Evolutionary conservation across 768 basidiomycete genomes (phyloP).

Genomic region (Phlebiopsis gigantea): DNA sequence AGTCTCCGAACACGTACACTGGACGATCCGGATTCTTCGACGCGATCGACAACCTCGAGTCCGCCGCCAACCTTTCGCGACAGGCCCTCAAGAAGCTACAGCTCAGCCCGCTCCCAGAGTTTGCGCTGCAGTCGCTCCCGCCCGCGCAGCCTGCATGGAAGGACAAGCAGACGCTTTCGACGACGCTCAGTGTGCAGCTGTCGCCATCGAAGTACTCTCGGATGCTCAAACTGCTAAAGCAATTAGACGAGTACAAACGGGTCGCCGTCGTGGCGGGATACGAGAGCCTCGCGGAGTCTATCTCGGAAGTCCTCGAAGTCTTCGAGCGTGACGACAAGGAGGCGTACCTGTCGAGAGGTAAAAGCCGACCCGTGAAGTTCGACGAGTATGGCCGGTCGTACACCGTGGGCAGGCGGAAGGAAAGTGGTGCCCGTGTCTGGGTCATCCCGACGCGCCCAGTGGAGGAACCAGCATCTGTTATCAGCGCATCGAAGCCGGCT

Average conservation of each 20-base stretch:
- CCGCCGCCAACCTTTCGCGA: slow-evolving; percentile 54
- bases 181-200: slow-evolving; percentile 53
- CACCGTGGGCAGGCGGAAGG: slow-evolving; percentile 83
- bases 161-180: slow-evolving; percentile 50
- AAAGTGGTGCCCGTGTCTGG: slow-evolving; percentile 89
- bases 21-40: slow-evolving; percentile 73
- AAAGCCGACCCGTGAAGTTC: slow-evolving; percentile 52
- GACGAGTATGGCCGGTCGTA: slow-evolving; percentile 84
- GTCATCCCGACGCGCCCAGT: slow-evolving; percentile 58
- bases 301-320: slow-evolving; percentile 47
- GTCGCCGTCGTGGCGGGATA: slow-evolving; percentile 58
- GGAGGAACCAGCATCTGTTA: not conserved
- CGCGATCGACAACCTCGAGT: slow-evolving; percentile 60
- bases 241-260: slow-evolving; percentile 57
- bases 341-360: slow-evolving; percentile 39
- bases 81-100: slow-evolving; percentile 55
- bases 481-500: not conserved
- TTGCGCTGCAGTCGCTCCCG: slow-evolving; percentile 54
- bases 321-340: slow-evolving; percentile 62
- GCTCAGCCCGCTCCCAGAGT: slow-evolving; percentile 75
- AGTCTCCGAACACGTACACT: slow-evolving; percentile 81
- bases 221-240: slow-evolving; percentile 53
- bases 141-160: slow-evolving; percentile 66
- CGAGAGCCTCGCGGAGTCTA: slow-evolving; percentile 45
- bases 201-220: slow-evolving; percentile 67